Base-by-base conservation (phyloP, 2,329 filamentous ascomycete species). In the Plectosphaerella sp. region DNA sequence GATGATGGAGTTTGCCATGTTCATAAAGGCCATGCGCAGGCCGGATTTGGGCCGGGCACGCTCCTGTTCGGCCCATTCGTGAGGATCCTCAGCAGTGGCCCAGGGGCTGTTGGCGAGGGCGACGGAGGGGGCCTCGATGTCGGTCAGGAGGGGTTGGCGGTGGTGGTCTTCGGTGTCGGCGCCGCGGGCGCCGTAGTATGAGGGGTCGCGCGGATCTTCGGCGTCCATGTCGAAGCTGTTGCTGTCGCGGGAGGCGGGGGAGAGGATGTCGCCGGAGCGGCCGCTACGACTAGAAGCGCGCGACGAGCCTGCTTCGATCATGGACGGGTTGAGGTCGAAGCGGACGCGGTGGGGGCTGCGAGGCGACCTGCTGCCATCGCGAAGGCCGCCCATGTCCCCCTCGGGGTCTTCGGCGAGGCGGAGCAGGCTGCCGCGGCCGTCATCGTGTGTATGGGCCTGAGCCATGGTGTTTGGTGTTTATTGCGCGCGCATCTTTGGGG, bases 1-100 rank as follows among this genome's bases (percentile, higher is more conserved):
- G 60, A 99, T 97, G 67, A 99, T 99, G 62, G 89, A 95, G 74
- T 99, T 99, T 57, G 94, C 93, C 94, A 99, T 99, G 72, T 99
- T 99, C 91, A 97, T 96, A 61, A 99, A 97, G 3, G 94, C 93
- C 66, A 88, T 90, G 56, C 82, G 79, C 72, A 97, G 79, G 5
- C 88, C 88, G 53, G 90, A 96, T 72, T 93, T 93, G 46, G 93
- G 91, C 52, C 92, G 80, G 41, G 64, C 63, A 52, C 77, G 75
- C 65, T 86, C 81, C 35, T 74, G 71, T 60, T 79, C 76, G 5
- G 76, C 78, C 70, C 76, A 77, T 42, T 72, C 64, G 49, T 75
- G 67, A 24, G 75, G 68, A 58, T 76, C 73, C 43, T 71, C 68
- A 45, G 64, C 66, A 28, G 66, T 65, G 45, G 64, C 66, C 61